phyloP scores from a whole-genome alignment of 2,329 filamentous ascomycete species.

The Mariannaea elegans region DNA sequence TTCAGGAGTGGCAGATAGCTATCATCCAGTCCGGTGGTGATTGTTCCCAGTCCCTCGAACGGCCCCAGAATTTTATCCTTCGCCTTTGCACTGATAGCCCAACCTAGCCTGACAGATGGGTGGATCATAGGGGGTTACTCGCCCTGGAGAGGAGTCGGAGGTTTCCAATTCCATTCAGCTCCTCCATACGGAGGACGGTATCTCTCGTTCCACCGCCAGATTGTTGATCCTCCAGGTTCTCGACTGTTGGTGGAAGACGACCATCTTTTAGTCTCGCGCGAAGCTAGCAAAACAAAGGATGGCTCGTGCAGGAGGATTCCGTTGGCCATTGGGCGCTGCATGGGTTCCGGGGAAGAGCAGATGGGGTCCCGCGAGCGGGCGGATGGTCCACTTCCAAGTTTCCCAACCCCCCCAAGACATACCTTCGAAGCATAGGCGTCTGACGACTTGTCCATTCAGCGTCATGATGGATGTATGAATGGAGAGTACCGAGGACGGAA shows the following conservation, averaged over 20 bases:
- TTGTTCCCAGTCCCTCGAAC: not conserved
- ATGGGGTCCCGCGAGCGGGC: not conserved
- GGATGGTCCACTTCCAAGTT: not conserved
- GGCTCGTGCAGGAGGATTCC: not conserved
- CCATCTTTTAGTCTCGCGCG: not conserved
- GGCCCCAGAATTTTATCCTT: not conserved
- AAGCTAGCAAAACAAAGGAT: not conserved
- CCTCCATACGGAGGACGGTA: no score
- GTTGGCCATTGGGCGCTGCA: not conserved
- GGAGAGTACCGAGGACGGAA: not conserved
- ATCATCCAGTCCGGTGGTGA: no score
- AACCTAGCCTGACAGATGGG: no score
- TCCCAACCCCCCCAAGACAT: not conserved
- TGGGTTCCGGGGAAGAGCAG: not conserved
- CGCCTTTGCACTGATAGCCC: not conserved
- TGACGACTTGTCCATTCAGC: not conserved
- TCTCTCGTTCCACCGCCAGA: not conserved
- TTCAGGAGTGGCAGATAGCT: not conserved
- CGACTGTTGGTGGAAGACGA: not conserved
- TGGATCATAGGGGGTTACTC: no score
- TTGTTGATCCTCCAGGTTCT: not conserved
- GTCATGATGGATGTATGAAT: not conserved
- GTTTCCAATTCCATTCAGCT: no score
- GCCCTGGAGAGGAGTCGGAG: no score
- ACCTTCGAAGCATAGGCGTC: not conserved